phyloP scores from a whole-genome alignment of 2,329 filamentous ascomycete species.

The Furcasterigmium sp. region DNA sequence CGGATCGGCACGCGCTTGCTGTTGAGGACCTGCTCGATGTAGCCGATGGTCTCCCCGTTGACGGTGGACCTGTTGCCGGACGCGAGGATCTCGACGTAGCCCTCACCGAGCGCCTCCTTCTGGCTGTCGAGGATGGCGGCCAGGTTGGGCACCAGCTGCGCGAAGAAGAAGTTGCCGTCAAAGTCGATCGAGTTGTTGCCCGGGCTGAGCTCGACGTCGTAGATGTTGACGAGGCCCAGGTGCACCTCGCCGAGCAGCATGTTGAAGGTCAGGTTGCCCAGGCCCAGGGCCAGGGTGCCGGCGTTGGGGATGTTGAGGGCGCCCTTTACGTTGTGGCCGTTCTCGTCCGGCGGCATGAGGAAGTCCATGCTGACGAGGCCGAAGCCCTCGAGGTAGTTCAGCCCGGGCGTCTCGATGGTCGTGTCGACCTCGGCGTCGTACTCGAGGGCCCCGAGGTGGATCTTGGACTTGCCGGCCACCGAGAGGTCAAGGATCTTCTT shows the following conservation, averaged over 20 bases:
- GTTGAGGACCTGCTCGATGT: conserved; percentile 37
- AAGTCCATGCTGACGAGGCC: conserved; percentile 28
- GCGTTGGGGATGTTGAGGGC: conserved; percentile 38
- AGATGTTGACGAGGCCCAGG: conserved; percentile 31
- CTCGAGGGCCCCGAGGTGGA: conserved; percentile 33
- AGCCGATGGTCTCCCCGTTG: conserved; percentile 36
- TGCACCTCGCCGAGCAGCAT: conserved; percentile 31
- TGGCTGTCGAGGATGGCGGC: conserved; percentile 31
- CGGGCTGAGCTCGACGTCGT: conserved; percentile 31
- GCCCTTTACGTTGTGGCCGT: conserved; percentile 37
- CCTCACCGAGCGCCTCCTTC: conserved; percentile 25
- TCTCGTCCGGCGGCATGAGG: conserved; percentile 25
- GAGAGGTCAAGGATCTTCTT: conserved; percentile 28
- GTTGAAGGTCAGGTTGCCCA: conserved; percentile 42
- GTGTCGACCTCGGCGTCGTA: conserved; percentile 32
- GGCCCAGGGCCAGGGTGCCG: conserved; percentile 34
- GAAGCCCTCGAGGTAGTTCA: conserved; percentile 34
- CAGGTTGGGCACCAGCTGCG: conserved; percentile 34
- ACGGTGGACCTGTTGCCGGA: conserved; percentile 34
- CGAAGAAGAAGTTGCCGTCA: conserved; percentile 34
- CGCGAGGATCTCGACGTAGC: conserved; percentile 33
- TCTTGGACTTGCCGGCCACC: conserved; percentile 26
- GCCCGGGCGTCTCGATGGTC: conserved; percentile 29
- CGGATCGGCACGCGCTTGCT: conserved; percentile 26
- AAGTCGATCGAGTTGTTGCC: conserved; percentile 37